phyloP scores from a whole-genome alignment of 495 filamentous ascomycete genomes.

The Podospora didyma region DNA sequence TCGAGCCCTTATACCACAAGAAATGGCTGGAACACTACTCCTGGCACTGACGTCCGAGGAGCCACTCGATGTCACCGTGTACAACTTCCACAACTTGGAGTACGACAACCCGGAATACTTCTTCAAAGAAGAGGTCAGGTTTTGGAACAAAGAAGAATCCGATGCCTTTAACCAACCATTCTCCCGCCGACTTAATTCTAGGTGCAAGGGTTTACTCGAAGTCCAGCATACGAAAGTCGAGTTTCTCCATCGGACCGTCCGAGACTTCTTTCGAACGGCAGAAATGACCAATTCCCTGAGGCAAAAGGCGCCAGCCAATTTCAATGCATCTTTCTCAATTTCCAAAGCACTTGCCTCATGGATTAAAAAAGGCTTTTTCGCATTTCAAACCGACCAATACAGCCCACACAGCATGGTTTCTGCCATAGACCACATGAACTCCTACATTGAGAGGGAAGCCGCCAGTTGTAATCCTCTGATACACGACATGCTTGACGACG shows the following conservation, averaged over 20 bases:
- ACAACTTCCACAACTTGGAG: constrained; percentile 11
- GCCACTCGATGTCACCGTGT: constrained; percentile 10
- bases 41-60: constrained; percentile 5
- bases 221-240: constrained; percentile 1
- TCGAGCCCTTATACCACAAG: constrained; percentile 10
- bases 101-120: constrained; percentile 9
- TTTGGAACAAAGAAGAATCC: not conserved
- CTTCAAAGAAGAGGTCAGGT: not conserved
- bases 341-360: not conserved
- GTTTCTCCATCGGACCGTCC: constrained; percentile 20
- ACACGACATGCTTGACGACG: not conserved
- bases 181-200: constrained; percentile 8
- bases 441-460: not conserved
- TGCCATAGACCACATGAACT: not conserved
- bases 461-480: not conserved
- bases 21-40: constrained; percentile 8
- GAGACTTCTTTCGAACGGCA: constrained; percentile 12
- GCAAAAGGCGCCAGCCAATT: not conserved
- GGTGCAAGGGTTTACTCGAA: constrained; percentile 15
- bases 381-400: not conserved
- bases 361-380: constrained; percentile 1
- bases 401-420: not conserved
- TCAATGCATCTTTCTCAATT: not conserved
- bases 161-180: not conserved
- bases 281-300: constrained; percentile 6